Conservation (phyloP, 176 grass and related monocot genomes). For the Microstegium vimineum region DNA sequence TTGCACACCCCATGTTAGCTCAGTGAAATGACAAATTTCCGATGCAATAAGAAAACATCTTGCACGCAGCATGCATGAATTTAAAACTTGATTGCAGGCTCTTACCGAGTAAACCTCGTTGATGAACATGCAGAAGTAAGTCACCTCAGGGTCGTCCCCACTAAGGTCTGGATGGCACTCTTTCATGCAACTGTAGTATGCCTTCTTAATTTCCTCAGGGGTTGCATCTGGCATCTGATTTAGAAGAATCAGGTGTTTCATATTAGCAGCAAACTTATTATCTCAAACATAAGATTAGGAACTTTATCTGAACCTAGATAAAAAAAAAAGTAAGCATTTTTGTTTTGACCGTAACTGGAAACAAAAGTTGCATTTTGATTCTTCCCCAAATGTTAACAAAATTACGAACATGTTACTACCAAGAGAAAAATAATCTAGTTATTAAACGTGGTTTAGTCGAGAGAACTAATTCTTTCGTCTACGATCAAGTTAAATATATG, state of each 20-base stretch:
- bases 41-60: neutral
- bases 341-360: neutral
- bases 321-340: neutral
- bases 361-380: neutral
- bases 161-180: slow-evolving; percentile 82
- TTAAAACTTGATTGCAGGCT: neutral
- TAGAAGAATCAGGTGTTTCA: neutral
- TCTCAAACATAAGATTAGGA: neutral
- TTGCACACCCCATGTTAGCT: slow-evolving; percentile 17
- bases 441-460: neutral
- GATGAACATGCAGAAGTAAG: slow-evolving; percentile 84
- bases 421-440: neutral
- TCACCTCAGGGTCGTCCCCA: slow-evolving; percentile 68
- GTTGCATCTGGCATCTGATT: slow-evolving; percentile 81
- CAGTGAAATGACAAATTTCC: slow-evolving; percentile 10
- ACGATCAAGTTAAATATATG: neutral
- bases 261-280: neutral
- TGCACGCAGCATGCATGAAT: neutral
- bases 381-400: neutral
- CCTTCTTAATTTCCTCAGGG: slow-evolving; percentile 85
- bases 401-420: neutral
- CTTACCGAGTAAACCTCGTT: slow-evolving; percentile 89
- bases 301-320: neutral
- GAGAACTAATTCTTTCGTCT: neutral
- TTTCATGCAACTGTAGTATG: slow-evolving; percentile 97